Base-by-base conservation (phyloP, 2,329 filamentous ascomycete genomes). In the Pezicula radicicola region DNA sequence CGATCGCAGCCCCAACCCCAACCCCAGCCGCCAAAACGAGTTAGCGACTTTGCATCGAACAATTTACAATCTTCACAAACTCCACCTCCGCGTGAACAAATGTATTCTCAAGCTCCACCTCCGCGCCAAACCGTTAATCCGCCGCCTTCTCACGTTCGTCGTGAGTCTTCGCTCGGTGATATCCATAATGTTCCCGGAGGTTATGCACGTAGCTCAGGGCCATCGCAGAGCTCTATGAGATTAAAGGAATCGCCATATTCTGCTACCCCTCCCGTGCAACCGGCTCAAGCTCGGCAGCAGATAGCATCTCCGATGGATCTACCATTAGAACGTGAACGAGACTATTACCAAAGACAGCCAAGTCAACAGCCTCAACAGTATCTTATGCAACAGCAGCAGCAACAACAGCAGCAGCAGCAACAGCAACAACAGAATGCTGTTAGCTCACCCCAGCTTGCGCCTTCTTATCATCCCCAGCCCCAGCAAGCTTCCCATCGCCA, bases 1-100 rank as follows among this genome's bases (percentile, higher is more conserved):
- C 70, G 71, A 1, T 81, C 82, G 66, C 30, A 33, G 30, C 25
- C 25, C 25, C 41, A 44, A 44, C 41, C 41, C 73, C 61, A 35
- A 51, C 59, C 35, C 57, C 50, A 18, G 15, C 45, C 57, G 18
- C 30, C 55, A 6, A 64, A 66, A 48, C 57, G 63, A 42, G 55
- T 60, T 10, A 60, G 54, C 28, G 63, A 63, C 49, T 54, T 63
- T 25, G 54, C 59, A 5, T 51, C 53, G 15, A 51, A 57, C 8
- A 48, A 55, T 18, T 35, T 59, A 27, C 58, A 61, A 33, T 48
- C 52, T 19, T 59, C 59, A 12, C 64, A 60, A 30, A 62, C 63
- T 27, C 63, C 64, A 16, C 59, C 61, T 4, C 59, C 42, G 33
- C 19, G 42, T 27, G 42, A 45, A 30, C 42, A 15, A 16, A 45